phyloP scores from a whole-genome alignment of 352 stramenopile species.

The Phytopythium chamaehyphon region DNA sequence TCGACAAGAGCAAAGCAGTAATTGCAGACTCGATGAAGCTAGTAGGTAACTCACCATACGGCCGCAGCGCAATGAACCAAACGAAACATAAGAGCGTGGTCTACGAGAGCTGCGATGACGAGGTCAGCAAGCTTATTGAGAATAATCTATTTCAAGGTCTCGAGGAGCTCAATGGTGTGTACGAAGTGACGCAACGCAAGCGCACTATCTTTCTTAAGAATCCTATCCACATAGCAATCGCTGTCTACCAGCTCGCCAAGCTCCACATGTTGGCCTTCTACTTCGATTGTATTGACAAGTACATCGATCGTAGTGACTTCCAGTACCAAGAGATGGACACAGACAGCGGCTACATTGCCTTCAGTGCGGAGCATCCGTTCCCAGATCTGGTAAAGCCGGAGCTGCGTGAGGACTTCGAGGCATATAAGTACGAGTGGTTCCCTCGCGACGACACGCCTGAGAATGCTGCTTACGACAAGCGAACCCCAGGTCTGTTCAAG shows the following conservation, averaged over 20 bases:
- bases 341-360: conserved; percentile 9
- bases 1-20: conserved; percentile 12
- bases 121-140: no score
- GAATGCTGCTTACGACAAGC: no score
- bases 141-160: conserved; percentile 10
- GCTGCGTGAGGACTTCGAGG: no score
- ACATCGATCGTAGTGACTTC: conserved; percentile 12
- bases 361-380: no score
- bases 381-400: no score
- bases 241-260: conserved; percentile 15
- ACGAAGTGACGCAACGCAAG: conserved; percentile 13
- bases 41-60: conserved; percentile 2
- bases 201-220: conserved; percentile 11
- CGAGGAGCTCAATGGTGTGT: conserved; percentile 9
- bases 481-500: no score
- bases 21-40: background rate
- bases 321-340: conserved; percentile 14
- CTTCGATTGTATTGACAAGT: conserved; percentile 9
- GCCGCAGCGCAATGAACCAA: no score
- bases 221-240: conserved; percentile 15
- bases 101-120: no score
- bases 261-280: conserved; percentile 14
- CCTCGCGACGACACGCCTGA: no score
- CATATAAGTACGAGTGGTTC: no score
- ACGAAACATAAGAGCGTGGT: no score